Evolutionary conservation across 768 basidiomycete genomes (phyloP).

Genomic region (Mycena maculata): DNA sequence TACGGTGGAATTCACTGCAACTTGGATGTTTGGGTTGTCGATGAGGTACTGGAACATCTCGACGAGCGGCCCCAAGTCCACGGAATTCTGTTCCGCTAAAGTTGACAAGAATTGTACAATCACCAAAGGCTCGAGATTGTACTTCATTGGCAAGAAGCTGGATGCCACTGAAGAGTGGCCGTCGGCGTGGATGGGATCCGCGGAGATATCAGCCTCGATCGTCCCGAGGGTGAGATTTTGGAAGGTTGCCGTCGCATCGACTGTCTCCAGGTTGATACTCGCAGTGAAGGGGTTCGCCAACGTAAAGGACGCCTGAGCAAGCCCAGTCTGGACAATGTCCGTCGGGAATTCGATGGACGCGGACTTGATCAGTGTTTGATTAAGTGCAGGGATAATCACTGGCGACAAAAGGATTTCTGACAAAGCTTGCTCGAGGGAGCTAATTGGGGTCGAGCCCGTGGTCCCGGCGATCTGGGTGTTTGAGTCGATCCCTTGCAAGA

Average conservation of each 20-base stretch:
- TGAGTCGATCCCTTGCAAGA: conserved; percentile 71
- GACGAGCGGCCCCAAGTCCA: conserved; percentile 70
- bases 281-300: conserved; percentile 80
- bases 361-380: conserved; percentile 68
- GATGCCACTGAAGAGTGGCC: conserved; percentile 73
- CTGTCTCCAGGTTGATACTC: conserved; percentile 69
- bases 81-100: conserved; percentile 63
- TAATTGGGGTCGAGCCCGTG: conserved; percentile 65
- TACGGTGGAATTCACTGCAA: conserved; percentile 66
- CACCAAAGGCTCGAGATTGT: conserved; percentile 71
- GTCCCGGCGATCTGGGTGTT: conserved; percentile 68
- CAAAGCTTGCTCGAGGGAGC: conserved; percentile 70
- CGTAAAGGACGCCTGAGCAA: conserved; percentile 67
- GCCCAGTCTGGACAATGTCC: conserved; percentile 69
- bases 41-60: conserved; percentile 66
- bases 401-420: conserved; percentile 69
- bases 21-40: conserved; percentile 61
- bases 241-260: conserved; percentile 67
- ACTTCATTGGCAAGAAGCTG: conserved; percentile 65
- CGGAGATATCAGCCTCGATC: conserved; percentile 68
- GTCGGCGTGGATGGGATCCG: conserved; percentile 66
- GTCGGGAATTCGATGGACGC: conserved; percentile 70
- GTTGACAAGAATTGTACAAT: conserved; percentile 68
- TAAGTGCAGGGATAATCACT: conserved; percentile 72
- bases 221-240: conserved; percentile 66